phyloP scores from a whole-genome alignment of 2,329 filamentous ascomycete genomes.

The Fusarium sp. region DNA sequence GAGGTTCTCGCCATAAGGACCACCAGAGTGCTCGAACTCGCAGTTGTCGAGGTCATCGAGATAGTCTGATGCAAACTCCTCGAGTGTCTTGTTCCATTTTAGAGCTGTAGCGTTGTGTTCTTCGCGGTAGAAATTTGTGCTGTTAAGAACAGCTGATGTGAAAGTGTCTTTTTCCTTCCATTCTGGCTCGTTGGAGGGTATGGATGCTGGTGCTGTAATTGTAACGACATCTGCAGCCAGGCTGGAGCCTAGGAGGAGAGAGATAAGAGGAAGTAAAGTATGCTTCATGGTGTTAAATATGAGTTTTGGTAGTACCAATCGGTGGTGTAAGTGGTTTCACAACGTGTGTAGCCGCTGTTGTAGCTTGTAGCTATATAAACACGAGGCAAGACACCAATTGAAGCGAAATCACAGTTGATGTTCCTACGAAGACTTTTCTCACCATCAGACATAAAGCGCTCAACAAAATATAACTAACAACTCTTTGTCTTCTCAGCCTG shows the following conservation, averaged over 20 bases:
- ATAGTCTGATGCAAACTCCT: constrained; percentile 64
- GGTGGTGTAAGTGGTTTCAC: constrained; percentile 26
- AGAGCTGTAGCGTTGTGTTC: constrained; percentile 70
- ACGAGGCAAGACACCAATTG: constrained; percentile 2
- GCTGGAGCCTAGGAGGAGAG: constrained; percentile 17
- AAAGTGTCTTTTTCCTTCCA: constrained; percentile 52
- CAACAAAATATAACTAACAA: constrained; percentile 14
- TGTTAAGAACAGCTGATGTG: constrained; percentile 68
- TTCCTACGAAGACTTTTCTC: neutral
- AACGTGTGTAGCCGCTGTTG: neutral
- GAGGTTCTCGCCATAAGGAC: constrained; percentile 79
- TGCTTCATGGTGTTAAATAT: constrained; percentile 28
- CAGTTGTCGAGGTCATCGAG: constrained; percentile 54
- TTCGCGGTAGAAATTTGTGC: constrained; percentile 73
- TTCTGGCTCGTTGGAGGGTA: constrained; percentile 52
- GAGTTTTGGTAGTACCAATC: constrained; percentile 5
- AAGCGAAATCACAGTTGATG: neutral
- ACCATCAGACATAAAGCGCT: neutral
- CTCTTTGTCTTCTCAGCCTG: constrained; percentile 28
- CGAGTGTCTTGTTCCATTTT: constrained; percentile 73
- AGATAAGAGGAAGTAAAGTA: constrained; percentile 14
- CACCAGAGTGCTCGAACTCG: constrained; percentile 66
- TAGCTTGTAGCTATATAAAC: constrained; percentile 6
- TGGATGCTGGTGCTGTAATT: constrained; percentile 48
- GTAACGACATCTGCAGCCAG: constrained; percentile 48